These are phyloP conservation scores for Trichoderma afroharzianum DNA, from an alignment of 2,329 filamentous ascomycete species.

Conservation along the genomic window DNA sequence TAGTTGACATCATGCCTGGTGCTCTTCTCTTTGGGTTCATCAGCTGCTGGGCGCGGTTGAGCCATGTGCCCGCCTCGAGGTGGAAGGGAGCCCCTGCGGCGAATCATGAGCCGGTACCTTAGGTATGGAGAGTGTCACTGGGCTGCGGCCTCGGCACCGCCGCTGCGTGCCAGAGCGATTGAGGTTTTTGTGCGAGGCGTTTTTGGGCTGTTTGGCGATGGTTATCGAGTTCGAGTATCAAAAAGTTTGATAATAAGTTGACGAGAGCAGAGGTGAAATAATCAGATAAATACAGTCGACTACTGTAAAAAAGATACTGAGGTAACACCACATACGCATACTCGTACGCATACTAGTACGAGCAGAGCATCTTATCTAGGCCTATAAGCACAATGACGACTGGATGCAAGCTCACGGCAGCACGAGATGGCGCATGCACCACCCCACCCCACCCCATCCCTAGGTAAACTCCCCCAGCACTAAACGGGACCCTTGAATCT, in stretches of 20 bases:
- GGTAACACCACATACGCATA: background rate
- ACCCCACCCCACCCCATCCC: too few species aligned
- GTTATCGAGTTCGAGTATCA: background rate
- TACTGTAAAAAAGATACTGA: background rate
- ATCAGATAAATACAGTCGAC: background rate
- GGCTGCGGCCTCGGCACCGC: constrained; percentile 1
- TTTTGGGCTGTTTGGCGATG: too few species aligned
- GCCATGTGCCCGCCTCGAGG: constrained; percentile 10
- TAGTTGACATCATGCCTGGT: background rate
- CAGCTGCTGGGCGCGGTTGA: background rate
- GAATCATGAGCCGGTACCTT: background rate
- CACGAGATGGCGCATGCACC: too few species aligned
- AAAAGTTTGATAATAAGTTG: background rate
- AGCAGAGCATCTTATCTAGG: background rate
- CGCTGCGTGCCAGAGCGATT: background rate
- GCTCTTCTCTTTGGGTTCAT: background rate
- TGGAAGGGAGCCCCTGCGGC: background rate
- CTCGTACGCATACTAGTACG: too few species aligned
- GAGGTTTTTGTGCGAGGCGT: background rate
- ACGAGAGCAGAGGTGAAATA: background rate
- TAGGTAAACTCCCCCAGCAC: background rate
- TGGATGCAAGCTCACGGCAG: too few species aligned
- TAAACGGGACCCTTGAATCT: constrained; percentile 1
- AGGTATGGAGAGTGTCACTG: too few species aligned
- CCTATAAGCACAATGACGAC: background rate